Percentiles rank a stretch among this genome's conserved stretches.
Conservation (phyloP, 2,329 filamentous ascomycete species). For the Clarireedia monteithiana region DNA sequence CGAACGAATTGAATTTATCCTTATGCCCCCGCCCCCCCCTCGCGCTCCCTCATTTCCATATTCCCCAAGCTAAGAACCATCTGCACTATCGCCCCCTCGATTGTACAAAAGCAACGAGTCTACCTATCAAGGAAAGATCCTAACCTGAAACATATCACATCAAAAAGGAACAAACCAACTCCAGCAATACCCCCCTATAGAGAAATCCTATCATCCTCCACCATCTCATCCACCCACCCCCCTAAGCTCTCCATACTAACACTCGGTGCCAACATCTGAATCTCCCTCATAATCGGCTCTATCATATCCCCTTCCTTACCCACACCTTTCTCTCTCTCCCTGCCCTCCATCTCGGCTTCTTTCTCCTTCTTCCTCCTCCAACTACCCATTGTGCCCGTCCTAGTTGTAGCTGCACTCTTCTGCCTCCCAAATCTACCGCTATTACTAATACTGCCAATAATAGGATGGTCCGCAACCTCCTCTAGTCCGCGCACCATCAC, state of each 20-base stretch:
- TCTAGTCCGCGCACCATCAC: conserved; percentile 13
- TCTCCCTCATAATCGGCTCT: conserved; percentile 1
- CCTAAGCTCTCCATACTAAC: not conserved
- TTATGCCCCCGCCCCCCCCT: too few relatives aligned
- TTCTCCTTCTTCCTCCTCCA: not conserved
- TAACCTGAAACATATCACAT: too few relatives aligned
- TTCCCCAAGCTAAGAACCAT: too few relatives aligned
- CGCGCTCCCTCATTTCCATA: too few relatives aligned
- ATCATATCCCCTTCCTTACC: not conserved
- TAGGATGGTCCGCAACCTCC: not conserved
- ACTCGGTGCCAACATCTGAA: not conserved
- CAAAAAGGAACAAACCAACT: not conserved
- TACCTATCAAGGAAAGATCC: too few relatives aligned
- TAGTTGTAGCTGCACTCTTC: not conserved
- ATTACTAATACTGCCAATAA: not conserved
- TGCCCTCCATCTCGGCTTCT: not conserved
- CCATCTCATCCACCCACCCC: not conserved
- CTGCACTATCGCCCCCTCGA: too few relatives aligned
- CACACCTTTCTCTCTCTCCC: not conserved
- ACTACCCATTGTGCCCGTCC: too few relatives aligned
- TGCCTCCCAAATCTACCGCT: not conserved
- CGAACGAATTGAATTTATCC: too few relatives aligned
- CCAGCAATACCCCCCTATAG: not conserved
- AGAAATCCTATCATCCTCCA: not conserved
- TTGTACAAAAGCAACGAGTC: too few relatives aligned